These are phyloP conservation scores for Sambucus nigra DNA, from an alignment of 129 eudicot species.

Conservation along the genomic window DNA sequence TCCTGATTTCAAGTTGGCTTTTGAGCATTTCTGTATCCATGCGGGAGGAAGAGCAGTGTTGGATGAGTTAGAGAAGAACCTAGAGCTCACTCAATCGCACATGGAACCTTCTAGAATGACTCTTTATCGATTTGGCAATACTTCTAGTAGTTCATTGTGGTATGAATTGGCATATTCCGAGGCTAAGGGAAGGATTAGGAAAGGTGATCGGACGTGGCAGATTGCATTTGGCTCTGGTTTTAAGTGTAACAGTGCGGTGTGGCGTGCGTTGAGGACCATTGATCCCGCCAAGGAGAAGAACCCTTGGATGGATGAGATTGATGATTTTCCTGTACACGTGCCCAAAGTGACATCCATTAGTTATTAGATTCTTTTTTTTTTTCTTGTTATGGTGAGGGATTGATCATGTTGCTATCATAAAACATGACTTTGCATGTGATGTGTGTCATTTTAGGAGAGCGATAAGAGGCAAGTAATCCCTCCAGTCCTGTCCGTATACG, in stretches of 20 bases:
- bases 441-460: not conserved
- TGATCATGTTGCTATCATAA: not conserved
- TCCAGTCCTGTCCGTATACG: not conserved
- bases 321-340: conserved; percentile 28
- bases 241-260: conserved; percentile 31
- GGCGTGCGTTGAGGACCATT: conserved; percentile 23
- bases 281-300: conserved; percentile 28
- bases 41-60: conserved; percentile 24
- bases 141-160: conserved; percentile 23
- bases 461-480: not conserved
- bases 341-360: conserved; percentile 15
- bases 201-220: conserved; percentile 31
- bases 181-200: conserved; percentile 12
- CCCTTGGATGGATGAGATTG: conserved; percentile 35
- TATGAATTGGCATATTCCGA: conserved; percentile 21
- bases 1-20: conserved; percentile 13
- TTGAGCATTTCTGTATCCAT: conserved; percentile 15
- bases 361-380: conserved; percentile 1
- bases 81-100: conserved; percentile 8
- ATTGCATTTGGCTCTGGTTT: conserved; percentile 33
- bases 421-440: not conserved
- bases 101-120: conserved; percentile 20
- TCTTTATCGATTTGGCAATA: conserved; percentile 19
- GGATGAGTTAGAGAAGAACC: conserved; percentile 18
- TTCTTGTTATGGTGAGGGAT: not conserved